phyloP scores from a whole-genome alignment of 2,329 filamentous ascomycete species.

The Diaporthe sp. region DNA sequence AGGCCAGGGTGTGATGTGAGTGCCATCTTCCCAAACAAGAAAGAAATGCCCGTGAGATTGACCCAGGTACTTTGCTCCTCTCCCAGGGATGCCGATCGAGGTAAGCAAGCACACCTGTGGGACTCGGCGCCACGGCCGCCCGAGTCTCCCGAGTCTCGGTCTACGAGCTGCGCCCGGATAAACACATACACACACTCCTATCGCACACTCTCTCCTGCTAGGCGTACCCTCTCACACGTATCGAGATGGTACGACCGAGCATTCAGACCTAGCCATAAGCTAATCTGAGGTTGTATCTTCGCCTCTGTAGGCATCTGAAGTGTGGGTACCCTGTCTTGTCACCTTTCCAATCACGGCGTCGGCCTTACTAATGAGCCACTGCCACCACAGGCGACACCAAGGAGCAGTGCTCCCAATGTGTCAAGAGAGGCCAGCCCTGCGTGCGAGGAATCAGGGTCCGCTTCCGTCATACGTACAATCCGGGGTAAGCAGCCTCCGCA shows the following conservation, averaged over 20 bases:
- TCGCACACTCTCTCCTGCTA: not conserved
- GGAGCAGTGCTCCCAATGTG: constrained; percentile 37
- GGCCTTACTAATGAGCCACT: constrained; percentile 9
- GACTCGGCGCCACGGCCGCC: constrained; percentile 4
- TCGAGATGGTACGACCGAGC: constrained; percentile 9
- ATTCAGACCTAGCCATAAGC: not conserved
- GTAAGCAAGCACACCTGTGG: constrained; percentile 10
- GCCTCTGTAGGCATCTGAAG: constrained; percentile 11
- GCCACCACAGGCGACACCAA: constrained; percentile 16
- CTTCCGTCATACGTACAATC: constrained; percentile 38
- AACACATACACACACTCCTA: not conserved
- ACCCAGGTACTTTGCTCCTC: not conserved
- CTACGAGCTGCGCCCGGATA: not conserved
- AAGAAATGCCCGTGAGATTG: constrained; percentile 16
- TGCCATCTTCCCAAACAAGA: constrained; percentile 2
- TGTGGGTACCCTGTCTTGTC: constrained; percentile 17
- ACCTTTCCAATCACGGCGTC: not conserved
- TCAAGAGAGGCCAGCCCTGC: constrained; percentile 35
- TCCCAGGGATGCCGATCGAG: constrained; percentile 24
- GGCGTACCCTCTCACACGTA: not conserved
- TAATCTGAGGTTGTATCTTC: constrained; percentile 7
- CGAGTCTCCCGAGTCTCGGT: not conserved
- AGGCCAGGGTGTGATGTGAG: constrained; percentile 23
- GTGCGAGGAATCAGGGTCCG: constrained; percentile 36
- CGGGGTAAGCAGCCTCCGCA: constrained; percentile 24